Evolutionary conservation across 2,329 filamentous ascomycete genomes (phyloP).

Genomic region (Pseudogymnoascus sp.): DNA sequence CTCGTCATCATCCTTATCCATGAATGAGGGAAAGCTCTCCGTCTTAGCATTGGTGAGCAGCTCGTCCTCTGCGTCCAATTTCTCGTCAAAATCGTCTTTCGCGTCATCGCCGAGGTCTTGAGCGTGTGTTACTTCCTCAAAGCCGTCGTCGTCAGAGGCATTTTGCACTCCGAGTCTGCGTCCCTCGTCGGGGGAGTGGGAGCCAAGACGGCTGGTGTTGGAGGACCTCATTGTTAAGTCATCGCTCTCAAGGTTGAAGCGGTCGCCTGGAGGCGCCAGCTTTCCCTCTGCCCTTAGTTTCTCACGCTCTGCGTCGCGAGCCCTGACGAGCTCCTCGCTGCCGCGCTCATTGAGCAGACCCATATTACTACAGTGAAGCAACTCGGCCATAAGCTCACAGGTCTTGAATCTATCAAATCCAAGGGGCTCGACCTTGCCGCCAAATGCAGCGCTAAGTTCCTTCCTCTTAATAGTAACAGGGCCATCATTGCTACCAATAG

Average conservation of each 20-base stretch:
- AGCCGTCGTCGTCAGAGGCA: slow-evolving; percentile 77
- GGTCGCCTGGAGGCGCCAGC: slow-evolving; percentile 41
- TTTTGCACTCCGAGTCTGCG: slow-evolving; percentile 71
- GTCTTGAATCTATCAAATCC: slow-evolving; percentile 99
- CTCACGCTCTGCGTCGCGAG: slow-evolving; percentile 73
- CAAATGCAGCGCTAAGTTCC: slow-evolving; percentile 78
- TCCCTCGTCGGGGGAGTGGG: slow-evolving; percentile 51
- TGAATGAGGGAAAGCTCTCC: slow-evolving; percentile 33
- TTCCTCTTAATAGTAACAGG: slow-evolving; percentile 58
- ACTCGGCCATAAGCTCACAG: slow-evolving; percentile 95
- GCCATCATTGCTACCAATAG: slow-evolving; percentile 46
- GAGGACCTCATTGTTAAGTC: slow-evolving; percentile 51
- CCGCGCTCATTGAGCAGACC: slow-evolving; percentile 85
- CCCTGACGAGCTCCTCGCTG: slow-evolving; percentile 75
- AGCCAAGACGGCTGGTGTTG: slow-evolving; percentile 35
- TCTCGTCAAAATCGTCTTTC: slow-evolving; percentile 59
- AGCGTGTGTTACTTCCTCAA: slow-evolving; percentile 72
- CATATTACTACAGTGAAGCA: slow-evolving; percentile 98
- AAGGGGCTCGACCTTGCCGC: slow-evolving; percentile 80
- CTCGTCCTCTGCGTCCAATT: slow-evolving; percentile 42
- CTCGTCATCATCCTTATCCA: slow-evolving; percentile 58
- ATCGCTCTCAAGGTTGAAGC: slow-evolving; percentile 41
- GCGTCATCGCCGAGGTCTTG: slow-evolving; percentile 66
- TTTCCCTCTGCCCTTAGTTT: slow-evolving; percentile 68
- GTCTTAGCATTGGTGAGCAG: slow-evolving; percentile 32